Conservation (phyloP, 257 asterid species). For the Solanum piurae region DNA sequence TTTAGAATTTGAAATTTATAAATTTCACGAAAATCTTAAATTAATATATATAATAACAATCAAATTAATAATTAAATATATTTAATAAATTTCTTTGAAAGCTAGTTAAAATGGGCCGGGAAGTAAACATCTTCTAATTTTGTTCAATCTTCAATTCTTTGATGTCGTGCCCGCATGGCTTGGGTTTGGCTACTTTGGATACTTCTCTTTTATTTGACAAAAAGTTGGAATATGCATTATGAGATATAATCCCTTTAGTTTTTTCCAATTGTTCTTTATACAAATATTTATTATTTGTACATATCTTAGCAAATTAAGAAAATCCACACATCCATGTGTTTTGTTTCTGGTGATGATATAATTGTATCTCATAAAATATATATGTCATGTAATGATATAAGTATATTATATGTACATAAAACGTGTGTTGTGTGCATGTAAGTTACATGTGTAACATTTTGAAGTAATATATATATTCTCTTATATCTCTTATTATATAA, state of each 20-base stretch:
- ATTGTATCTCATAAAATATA: not conserved
- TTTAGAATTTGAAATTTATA: no score
- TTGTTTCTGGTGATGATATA: not conserved
- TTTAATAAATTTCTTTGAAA: no score
- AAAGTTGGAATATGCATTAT: not conserved
- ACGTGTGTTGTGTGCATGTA: not conserved
- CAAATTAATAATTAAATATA: no score
- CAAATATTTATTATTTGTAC: not conserved
- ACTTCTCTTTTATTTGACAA: not conserved
- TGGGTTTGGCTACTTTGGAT: not conserved
- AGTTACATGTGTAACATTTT: no score
- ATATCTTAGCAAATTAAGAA: not conserved
- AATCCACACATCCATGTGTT: not conserved
- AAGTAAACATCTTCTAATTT: not conserved
- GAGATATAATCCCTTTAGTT: not conserved
- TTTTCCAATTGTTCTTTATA: not conserved
- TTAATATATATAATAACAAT: not conserved
- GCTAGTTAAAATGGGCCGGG: not conserved
- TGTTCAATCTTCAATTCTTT: not conserved
- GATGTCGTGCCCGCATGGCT: not conserved
- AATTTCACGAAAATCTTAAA: no score
- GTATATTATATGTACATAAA: no score
- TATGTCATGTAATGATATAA: not conserved
- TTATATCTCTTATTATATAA: no score
- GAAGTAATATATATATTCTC: no score